Percentiles rank a stretch among this genome's conserved stretches.
Evolutionary conservation across 1,284 basidiomycete genomes (phyloP).

Genomic region (Xerocomus amazonicus): DNA sequence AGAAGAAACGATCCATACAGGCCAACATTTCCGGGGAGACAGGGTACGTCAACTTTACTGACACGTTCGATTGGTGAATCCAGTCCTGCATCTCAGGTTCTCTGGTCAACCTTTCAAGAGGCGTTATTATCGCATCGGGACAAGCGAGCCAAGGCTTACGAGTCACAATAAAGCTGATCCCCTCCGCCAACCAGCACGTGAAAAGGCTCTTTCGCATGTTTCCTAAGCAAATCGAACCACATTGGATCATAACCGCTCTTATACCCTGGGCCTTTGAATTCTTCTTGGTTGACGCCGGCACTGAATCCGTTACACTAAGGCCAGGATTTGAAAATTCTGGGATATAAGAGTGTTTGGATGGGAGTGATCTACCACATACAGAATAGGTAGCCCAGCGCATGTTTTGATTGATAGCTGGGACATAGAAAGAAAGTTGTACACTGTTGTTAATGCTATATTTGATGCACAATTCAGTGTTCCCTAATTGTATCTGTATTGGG

Average conservation of each 20-base stretch:
- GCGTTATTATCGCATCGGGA: slow-evolving; percentile 2
- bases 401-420: slow-evolving; percentile 81
- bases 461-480: slow-evolving; percentile 71
- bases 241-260: slow-evolving; percentile 83
- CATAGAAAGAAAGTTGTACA: slow-evolving; percentile 75
- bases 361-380: slow-evolving; percentile 49
- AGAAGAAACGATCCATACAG: slow-evolving; percentile 86
- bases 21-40: slow-evolving; percentile 72
- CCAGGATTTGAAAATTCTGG: not conserved
- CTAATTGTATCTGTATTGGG: slow-evolving; percentile 79
- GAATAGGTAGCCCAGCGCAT: slow-evolving; percentile 91
- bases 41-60: slow-evolving; percentile 59
- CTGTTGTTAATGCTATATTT: slow-evolving; percentile 80
- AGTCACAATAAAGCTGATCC: slow-evolving; percentile 81
- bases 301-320: slow-evolving; percentile 77
- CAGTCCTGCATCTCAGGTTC: slow-evolving; percentile 82
- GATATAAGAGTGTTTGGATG: not conserved
- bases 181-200: slow-evolving; percentile 85
- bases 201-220: slow-evolving; percentile 79
- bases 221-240: slow-evolving; percentile 86
- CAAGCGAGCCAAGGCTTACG: slow-evolving; percentile 36
- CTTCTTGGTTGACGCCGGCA: slow-evolving; percentile 74
- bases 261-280: slow-evolving; percentile 73
- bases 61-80: slow-evolving; percentile 64
- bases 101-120: slow-evolving; percentile 49